Percentiles rank a stretch among this genome's conserved stretches.
Conservation (phyloP, 257 asterid species). For the Solanum sitiens region DNA sequence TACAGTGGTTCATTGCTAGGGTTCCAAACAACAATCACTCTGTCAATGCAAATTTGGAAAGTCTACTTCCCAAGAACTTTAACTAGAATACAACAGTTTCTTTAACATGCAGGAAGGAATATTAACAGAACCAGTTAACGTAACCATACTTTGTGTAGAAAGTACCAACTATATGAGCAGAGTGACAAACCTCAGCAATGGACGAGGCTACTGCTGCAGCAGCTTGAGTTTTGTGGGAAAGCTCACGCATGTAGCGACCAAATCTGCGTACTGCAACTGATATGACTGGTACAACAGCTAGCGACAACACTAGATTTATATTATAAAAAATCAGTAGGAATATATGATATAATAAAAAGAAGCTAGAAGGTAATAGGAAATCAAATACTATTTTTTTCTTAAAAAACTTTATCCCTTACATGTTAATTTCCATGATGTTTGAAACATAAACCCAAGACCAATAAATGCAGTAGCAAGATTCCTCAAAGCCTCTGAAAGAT, state of each 20-base stretch:
- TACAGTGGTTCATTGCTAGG: neutral
- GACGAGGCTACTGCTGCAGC: constrained; percentile 91
- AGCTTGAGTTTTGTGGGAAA: constrained; percentile 81
- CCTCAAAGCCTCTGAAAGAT: constrained; percentile 83
- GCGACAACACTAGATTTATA: constrained; percentile 49
- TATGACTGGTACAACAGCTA: constrained; percentile 71
- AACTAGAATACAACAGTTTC: neutral
- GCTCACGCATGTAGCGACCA: constrained; percentile 71
- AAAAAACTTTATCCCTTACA: constrained; percentile 9
- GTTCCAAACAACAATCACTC: neutral
- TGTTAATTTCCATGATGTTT: constrained; percentile 78
- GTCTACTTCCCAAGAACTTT: neutral
- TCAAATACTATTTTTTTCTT: neutral
- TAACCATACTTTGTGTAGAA: neutral
- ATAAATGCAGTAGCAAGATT: constrained; percentile 71
- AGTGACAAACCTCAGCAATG: constrained; percentile 65
- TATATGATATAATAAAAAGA: neutral
- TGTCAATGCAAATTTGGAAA: neutral
- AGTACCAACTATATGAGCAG: neutral
- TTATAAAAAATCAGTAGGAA: neutral
- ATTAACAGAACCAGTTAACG: neutral
- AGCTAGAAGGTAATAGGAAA: neutral
- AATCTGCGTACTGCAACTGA: constrained; percentile 59
- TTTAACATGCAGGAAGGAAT: neutral
- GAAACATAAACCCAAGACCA: constrained; percentile 79